These are phyloP conservation scores for Zea luxurians DNA, from an alignment of 176 grass and related monocot species.

Conservation along the genomic window DNA sequence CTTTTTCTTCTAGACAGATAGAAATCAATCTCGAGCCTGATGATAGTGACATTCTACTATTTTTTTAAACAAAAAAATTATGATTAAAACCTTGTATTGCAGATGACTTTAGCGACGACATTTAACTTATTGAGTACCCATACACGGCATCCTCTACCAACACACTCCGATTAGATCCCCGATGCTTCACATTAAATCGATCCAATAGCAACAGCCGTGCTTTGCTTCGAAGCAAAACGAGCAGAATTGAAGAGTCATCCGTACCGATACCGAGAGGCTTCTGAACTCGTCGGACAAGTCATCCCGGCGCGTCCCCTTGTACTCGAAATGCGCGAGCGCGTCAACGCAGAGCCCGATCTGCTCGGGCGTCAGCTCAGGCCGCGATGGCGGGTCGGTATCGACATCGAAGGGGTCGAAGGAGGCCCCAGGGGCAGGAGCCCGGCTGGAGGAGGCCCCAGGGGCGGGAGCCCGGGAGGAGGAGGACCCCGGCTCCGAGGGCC, in stretches of 20 bases:
- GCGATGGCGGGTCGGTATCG: constrained; percentile 38
- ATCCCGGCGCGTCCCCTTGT: constrained; percentile 30
- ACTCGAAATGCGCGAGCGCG: constrained; percentile 60
- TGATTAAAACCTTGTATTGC: not conserved
- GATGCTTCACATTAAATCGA: constrained; percentile 22
- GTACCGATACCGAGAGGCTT: constrained; percentile 67
- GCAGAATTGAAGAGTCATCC: not conserved
- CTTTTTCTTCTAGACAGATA: not conserved
- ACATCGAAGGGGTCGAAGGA: constrained; percentile 44
- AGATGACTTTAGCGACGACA: not conserved
- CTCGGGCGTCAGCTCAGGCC: constrained; percentile 39
- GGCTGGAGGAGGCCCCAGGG: constrained; percentile 29
- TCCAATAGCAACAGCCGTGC: not conserved
- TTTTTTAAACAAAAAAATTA: not conserved
- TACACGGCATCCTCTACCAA: not conserved
- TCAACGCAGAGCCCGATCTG: constrained; percentile 57
- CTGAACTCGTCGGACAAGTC: constrained; percentile 50
- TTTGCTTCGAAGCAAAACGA: constrained; percentile 15
- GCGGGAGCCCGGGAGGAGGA: constrained; percentile 5
- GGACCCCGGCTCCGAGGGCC: not conserved
- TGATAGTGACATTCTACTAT: not conserved
- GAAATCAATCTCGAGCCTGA: not conserved
- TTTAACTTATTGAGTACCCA: not conserved
- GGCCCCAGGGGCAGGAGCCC: not conserved
- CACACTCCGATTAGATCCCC: constrained; percentile 1